A percentile compares a stretch with the other conserved stretches of the same genome.
phyloP scores from a whole-genome alignment of 345 rosid species.

The Eucalyptus erythrocorys region DNA sequence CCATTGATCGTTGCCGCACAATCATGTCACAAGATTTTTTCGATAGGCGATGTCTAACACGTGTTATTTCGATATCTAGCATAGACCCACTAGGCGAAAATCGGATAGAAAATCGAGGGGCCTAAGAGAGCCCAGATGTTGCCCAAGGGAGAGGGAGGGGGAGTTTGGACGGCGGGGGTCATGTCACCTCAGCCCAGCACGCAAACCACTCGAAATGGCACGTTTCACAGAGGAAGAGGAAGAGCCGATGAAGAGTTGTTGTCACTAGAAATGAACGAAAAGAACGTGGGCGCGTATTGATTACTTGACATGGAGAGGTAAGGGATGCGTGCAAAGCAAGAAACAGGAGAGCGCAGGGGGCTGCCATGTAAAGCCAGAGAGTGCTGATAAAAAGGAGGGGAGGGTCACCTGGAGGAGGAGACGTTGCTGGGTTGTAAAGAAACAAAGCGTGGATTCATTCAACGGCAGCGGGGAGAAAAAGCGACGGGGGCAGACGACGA shows the following conservation, averaged over 20 bases:
- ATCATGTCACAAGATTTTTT: neutral
- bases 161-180: neutral
- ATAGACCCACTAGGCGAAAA: neutral
- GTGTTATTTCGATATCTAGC: neutral
- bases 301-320: neutral
- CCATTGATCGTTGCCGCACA: accelerated
- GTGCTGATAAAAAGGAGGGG: neutral
- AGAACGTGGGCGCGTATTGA: neutral
- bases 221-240: neutral
- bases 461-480: neutral
- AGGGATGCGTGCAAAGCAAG: neutral
- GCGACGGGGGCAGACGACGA: neutral
- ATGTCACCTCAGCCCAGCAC: neutral
- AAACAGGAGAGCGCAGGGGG: neutral
- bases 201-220: neutral
- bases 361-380: neutral
- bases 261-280: neutral
- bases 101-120: too few relatives aligned
- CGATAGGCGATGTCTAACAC: accelerated
- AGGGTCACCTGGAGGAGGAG: neutral
- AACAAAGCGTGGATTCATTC: neutral
- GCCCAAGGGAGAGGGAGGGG: neutral
- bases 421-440: neutral
- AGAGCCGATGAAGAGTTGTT: neutral
- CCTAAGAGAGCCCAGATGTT: neutral